phyloP scores from a whole-genome alignment of 176 grass and related monocot species.

The Puya raimondii region DNA sequence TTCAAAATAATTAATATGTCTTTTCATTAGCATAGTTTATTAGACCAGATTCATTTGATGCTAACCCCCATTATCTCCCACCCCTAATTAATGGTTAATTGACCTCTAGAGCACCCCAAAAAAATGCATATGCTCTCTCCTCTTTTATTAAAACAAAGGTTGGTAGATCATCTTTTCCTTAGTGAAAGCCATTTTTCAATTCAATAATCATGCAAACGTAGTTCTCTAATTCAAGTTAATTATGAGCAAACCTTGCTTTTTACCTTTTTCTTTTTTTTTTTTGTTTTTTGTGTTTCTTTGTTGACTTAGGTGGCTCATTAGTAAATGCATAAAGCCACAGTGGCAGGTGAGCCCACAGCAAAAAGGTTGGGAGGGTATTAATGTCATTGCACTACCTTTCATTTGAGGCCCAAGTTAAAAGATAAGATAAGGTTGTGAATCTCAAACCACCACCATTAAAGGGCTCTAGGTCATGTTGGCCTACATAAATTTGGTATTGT shows the following conservation, averaged over 20 bases:
- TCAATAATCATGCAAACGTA: no score
- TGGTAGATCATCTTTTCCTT: slow-evolving; percentile 19
- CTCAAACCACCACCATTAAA: slow-evolving; percentile 29
- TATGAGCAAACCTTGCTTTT: slow-evolving; percentile 12
- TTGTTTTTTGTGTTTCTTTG: slow-evolving; percentile 26
- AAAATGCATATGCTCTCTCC: slow-evolving; percentile 19
- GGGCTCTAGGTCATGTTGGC: neutral
- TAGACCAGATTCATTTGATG: no score
- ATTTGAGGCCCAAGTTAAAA: slow-evolving; percentile 39
- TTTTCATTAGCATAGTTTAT: no score
- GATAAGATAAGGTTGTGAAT: slow-evolving; percentile 38
- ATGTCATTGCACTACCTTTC: slow-evolving; percentile 19
- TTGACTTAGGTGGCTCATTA: slow-evolving; percentile 33
- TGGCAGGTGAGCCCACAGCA: slow-evolving; percentile 20
- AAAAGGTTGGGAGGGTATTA: slow-evolving; percentile 6
- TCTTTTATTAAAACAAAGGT: slow-evolving; percentile 22
- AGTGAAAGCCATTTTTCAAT: no score
- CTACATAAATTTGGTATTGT: no score
- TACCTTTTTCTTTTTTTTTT: slow-evolving; percentile 10
- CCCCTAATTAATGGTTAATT: neutral
- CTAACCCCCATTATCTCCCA: no score
- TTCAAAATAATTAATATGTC: no score
- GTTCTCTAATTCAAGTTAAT: neutral
- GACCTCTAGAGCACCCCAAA: slow-evolving; percentile 15
- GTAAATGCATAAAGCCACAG: slow-evolving; percentile 18